Conservation (phyloP, 805 yeast genomes). For the Lipomyces kockii region DNA sequence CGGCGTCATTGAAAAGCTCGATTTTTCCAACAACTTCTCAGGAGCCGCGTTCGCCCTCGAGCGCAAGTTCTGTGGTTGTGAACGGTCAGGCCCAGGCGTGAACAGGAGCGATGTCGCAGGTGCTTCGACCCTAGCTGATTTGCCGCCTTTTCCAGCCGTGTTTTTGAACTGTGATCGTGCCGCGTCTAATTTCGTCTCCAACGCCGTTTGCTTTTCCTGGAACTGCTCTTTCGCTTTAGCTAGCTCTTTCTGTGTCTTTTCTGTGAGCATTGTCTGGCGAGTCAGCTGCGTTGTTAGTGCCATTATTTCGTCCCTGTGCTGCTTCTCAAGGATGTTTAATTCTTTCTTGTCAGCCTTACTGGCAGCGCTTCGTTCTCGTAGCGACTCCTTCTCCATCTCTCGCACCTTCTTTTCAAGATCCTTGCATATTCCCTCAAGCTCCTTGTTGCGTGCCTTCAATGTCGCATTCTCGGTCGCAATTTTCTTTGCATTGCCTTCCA, state of each 20-base stretch:
- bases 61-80: neutral
- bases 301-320: constrained; percentile 15
- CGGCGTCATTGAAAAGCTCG: constrained; percentile 34
- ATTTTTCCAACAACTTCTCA: constrained; percentile 24
- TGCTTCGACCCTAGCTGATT: constrained; percentile 5
- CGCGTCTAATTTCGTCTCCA: constrained; percentile 25
- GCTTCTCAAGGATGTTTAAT: constrained; percentile 18
- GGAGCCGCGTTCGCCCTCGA: constrained; percentile 1
- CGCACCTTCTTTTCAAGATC: constrained; percentile 12
- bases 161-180: constrained; percentile 20
- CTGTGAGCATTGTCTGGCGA: constrained; percentile 16
- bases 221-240: constrained; percentile 20
- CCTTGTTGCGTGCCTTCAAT: constrained; percentile 12
- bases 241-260: constrained; percentile 22
- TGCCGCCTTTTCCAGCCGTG: constrained; percentile 4
- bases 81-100: constrained; percentile 22
- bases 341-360: constrained; percentile 20
- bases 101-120: constrained; percentile 17
- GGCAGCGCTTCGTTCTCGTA: constrained; percentile 4
- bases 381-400: constrained; percentile 1
- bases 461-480: neutral
- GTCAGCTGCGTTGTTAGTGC: constrained; percentile 18
- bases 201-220: constrained; percentile 14
- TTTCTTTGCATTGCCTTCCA: neutral
- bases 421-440: constrained; percentile 18